Conservation (phyloP, 2,329 filamentous ascomycete genomes). For the Trichoderma afroharzianum region DNA sequence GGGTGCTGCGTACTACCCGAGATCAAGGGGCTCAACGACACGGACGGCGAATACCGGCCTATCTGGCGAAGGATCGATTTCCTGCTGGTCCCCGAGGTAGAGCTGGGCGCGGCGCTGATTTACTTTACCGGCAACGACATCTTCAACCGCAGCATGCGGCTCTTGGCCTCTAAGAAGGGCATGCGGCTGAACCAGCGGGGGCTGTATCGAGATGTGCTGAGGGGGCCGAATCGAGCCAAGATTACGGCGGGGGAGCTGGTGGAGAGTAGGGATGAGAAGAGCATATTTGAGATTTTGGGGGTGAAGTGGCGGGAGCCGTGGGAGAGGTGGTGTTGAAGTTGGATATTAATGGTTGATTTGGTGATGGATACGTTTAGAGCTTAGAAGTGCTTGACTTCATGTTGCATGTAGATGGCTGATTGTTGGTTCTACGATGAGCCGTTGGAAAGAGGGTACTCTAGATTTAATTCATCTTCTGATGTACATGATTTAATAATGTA, state of each 20-base stretch:
- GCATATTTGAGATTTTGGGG: slow-evolving; percentile 75
- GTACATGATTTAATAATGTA: neutral
- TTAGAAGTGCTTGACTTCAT: neutral
- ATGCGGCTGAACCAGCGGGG: slow-evolving; percentile 85
- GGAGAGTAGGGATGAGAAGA: slow-evolving; percentile 71
- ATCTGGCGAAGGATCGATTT: slow-evolving; percentile 82
- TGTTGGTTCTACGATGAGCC: neutral
- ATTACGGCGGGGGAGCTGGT: slow-evolving; percentile 65
- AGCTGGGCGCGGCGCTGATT: slow-evolving; percentile 81
- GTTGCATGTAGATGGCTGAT: neutral
- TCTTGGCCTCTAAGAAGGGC: slow-evolving; percentile 74
- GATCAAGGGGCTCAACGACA: slow-evolving; percentile 30
- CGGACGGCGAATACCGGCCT: slow-evolving; percentile 28
- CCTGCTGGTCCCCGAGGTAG: slow-evolving; percentile 72
- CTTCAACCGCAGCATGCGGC: slow-evolving; percentile 82
- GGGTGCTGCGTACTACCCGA: slow-evolving; percentile 72
- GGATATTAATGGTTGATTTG: neutral
- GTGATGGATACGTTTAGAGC: too few relatives aligned
- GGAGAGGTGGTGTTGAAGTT: slow-evolving; percentile 66
- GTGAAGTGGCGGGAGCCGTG: slow-evolving; percentile 81
- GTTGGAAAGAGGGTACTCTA: neutral
- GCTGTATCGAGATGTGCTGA: slow-evolving; percentile 67
- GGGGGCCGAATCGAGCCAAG: slow-evolving; percentile 55
- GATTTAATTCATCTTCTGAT: neutral
- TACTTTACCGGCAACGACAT: slow-evolving; percentile 96